phyloP scores from a whole-genome alignment of 2,329 filamentous ascomycete species.

The Ophiocordyceps camponoti-saundersi region DNA sequence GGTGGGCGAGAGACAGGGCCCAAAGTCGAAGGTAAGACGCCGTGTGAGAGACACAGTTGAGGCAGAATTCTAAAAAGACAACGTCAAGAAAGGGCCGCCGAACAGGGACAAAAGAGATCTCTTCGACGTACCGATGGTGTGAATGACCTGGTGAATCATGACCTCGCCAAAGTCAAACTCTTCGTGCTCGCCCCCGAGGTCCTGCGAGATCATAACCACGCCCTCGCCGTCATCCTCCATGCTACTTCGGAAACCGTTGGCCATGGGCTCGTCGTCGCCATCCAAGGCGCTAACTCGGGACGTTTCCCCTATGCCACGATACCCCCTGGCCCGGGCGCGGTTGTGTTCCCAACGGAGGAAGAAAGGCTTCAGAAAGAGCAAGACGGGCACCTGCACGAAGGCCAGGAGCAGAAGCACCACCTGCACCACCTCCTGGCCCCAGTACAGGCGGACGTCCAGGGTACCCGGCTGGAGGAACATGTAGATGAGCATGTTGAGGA shows the following conservation, averaged over 20 bases:
- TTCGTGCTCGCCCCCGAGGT: conserved; percentile 72
- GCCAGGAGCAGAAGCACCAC: conserved; percentile 66
- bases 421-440: conserved; percentile 62
- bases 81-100: not conserved
- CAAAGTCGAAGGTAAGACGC: conserved; percentile 97
- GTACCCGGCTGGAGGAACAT: conserved; percentile 90
- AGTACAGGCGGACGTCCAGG: conserved; percentile 57
- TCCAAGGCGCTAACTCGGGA: conserved; percentile 80
- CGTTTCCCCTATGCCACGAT: conserved; percentile 81
- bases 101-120: not conserved
- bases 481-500: conserved; percentile 98
- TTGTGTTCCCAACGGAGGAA: conserved; percentile 93
- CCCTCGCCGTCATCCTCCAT: conserved; percentile 57
- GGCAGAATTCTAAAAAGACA: conserved; percentile 67
- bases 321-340: conserved; percentile 69
- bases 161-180: conserved; percentile 95
- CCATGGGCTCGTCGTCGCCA: conserved; percentile 45
- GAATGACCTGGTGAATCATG: conserved; percentile 98
- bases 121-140: conserved; percentile 83
- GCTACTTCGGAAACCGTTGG: conserved; percentile 41
- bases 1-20: conserved; percentile 92
- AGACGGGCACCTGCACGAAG: conserved; percentile 69
- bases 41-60: conserved; percentile 98
- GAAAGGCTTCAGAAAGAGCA: conserved; percentile 90
- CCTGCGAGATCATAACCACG: conserved; percentile 75